Evolutionary conservation across 139 green algal species (phyloP).

Genomic region (Chlorella sp.): DNA sequence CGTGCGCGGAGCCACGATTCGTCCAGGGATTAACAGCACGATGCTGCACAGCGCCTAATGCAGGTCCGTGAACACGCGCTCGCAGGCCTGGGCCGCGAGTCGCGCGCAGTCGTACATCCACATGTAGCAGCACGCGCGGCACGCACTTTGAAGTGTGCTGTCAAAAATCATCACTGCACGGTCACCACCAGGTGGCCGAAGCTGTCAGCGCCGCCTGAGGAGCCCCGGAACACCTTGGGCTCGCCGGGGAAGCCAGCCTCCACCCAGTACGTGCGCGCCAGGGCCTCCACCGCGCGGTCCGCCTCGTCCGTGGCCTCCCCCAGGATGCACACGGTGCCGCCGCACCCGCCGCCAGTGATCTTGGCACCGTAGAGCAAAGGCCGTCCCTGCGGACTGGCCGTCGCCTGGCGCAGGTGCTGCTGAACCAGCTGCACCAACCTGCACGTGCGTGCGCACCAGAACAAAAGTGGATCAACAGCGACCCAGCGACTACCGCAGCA

Average conservation of each 20-base stretch:
- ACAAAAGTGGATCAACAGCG: too few species aligned
- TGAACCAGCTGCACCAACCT: conserved; percentile 66
- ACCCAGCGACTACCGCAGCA: too few species aligned
- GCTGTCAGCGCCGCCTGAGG: neutral
- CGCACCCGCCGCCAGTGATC: conserved; percentile 89
- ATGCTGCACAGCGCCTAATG: too few species aligned
- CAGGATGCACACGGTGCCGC: conserved; percentile 61
- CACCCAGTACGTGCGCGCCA: neutral
- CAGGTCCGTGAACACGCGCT: too few species aligned
- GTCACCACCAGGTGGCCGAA: neutral
- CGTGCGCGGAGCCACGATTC: too few species aligned
- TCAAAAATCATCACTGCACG: neutral
- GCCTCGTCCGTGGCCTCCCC: neutral
- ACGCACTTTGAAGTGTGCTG: neutral
- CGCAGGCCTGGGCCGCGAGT: too few species aligned
- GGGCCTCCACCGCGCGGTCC: neutral
- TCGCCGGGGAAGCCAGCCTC: neutral
- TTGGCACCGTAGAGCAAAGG: conserved; percentile 79
- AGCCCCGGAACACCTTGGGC: neutral
- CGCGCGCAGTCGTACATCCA: too few species aligned
- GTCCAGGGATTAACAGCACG: too few species aligned
- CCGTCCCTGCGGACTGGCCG: neutral
- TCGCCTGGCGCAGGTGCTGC: conserved; percentile 27
- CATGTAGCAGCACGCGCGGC: too few species aligned
- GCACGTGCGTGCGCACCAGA: too few species aligned